Evolutionary conservation across 257 asterid genomes (phyloP), one percentile per base, ranked within the genome.

Genomic region (Nicotiana tomentosiformis): DNA sequence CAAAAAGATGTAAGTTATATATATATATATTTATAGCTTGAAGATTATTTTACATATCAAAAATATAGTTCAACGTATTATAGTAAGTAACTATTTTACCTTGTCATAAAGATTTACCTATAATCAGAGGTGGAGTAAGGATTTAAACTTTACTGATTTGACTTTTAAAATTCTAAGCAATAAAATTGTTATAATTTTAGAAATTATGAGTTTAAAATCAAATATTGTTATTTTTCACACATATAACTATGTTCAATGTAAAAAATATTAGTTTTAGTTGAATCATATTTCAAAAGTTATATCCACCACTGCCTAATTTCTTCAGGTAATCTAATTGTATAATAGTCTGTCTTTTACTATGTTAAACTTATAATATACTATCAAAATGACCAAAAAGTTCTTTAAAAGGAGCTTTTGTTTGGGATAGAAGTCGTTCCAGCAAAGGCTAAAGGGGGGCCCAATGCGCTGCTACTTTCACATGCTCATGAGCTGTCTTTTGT

Each of bases 381-480:
- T 43, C 49, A 43, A 70, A 70, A 70, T 72, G 7, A 12, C 6
- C 78, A 72, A 43, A 70, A 20, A 43, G 20, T 70, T 43, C 6
- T 72, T 72, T 46, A 0, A 46, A 43, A 39, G 49, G 49, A 39
- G 49, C 3, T 43, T 43, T 43, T 43, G 49, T 43, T 43, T 43
- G 49, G 49, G 49, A 43, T 43, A 7, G 49, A 43, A 43, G 49
- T 43, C 49, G 11, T 43, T 8, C 49, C 11, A 14, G 57, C 17
- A 53, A 49, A 49, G n/a, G 62, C 1, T 7, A 49, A 74, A 74
- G 58, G 87, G 92, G 68, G 1, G 80, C 92, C 88, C 84, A 32
- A 4, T 49, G 77, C 88, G 88, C 91, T 88, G 88, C 77, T 26
- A 85, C 79, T 78, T 83, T 86, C 89, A 84, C 92, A 87, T 87